Conservation (phyloP, 192 early-diverging fungal species). For the Backusella circina region DNA sequence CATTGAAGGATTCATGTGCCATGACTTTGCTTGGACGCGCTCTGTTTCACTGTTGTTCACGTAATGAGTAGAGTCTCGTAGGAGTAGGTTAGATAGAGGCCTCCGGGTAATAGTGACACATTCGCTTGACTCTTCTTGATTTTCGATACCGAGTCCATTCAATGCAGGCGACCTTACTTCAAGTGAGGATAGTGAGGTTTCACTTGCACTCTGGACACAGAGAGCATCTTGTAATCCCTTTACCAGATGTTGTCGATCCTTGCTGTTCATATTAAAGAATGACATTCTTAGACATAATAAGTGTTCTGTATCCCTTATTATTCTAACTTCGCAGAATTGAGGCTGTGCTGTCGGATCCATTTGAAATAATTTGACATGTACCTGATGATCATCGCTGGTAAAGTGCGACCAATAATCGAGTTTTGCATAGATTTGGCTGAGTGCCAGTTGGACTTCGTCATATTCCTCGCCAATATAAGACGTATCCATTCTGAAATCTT, state of each 20-base stretch:
- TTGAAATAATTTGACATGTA: slow-evolving; percentile 22
- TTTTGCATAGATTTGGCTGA: background rate
- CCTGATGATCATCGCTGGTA: slow-evolving; percentile 20
- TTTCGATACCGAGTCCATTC: background rate
- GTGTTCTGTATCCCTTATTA: slow-evolving; percentile 24
- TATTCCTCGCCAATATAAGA: background rate
- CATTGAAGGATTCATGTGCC: slow-evolving; percentile 25
- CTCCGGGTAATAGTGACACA: slow-evolving; percentile 16
- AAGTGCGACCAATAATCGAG: slow-evolving; percentile 14
- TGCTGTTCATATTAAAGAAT: slow-evolving; percentile 30
- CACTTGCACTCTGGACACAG: background rate
- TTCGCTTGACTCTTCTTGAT: background rate
- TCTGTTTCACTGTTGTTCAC: slow-evolving; percentile 1
- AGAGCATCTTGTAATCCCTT: slow-evolving; percentile 20
- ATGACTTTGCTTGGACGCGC: slow-evolving; percentile 10
- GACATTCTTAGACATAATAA: slow-evolving; percentile 20
- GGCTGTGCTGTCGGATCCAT: background rate
- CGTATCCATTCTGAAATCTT: background rate
- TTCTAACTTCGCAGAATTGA: slow-evolving; percentile 28
- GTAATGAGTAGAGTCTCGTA: slow-evolving; percentile 38
- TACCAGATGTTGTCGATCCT: slow-evolving; percentile 7
- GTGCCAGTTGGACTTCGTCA: background rate
- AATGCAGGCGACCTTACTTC: background rate
- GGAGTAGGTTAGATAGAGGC: slow-evolving; percentile 40
- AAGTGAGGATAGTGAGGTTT: background rate